These are phyloP conservation scores for Fermentozyma sake DNA, from an alignment of 1,139 yeast genomes.

Conservation along the genomic window DNA sequence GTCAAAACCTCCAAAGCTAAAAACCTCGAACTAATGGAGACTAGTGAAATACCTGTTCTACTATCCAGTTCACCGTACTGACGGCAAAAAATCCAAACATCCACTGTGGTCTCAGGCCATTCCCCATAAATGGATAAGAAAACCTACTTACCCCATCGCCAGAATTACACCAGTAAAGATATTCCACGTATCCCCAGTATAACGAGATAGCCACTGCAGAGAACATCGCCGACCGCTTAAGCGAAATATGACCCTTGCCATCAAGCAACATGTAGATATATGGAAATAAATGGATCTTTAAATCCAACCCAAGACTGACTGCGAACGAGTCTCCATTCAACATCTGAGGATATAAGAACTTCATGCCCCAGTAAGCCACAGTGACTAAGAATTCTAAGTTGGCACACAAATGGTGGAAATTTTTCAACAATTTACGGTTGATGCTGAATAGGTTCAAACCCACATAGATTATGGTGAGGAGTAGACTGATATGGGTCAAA, in stretches of 20 bases:
- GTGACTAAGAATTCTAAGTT: conserved; percentile 21
- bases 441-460: conserved; percentile 4
- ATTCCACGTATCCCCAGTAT: too few relatives aligned
- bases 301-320: conserved; percentile 14
- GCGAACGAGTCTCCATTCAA: conserved; percentile 17
- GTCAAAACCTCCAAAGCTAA: too few relatives aligned
- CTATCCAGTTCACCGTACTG: too few relatives aligned
- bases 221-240: conserved; percentile 2
- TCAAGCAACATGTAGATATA: conserved; percentile 11
- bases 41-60: too few relatives aligned
- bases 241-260: conserved; percentile 4
- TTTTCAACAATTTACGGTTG: conserved; percentile 2
- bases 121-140: too few relatives aligned
- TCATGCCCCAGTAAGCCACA: conserved; percentile 19
- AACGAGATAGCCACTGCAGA: conserved; percentile 3
- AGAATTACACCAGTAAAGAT: too few relatives aligned
- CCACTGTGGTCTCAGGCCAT: too few relatives aligned
- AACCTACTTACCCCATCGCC: too few relatives aligned
- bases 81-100: too few relatives aligned
- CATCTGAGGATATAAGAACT: conserved; percentile 13
- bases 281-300: conserved; percentile 22
- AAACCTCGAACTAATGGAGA: too few relatives aligned
- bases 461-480: conserved; percentile 10
- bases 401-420: conserved; percentile 11
- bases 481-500: conserved; percentile 17